A percentile compares a stretch with the other conserved stretches of the same genome.
These are phyloP conservation scores for Solanum hybrid DNA, from an alignment of 305 asterid species.

Conservation along the genomic window DNA sequence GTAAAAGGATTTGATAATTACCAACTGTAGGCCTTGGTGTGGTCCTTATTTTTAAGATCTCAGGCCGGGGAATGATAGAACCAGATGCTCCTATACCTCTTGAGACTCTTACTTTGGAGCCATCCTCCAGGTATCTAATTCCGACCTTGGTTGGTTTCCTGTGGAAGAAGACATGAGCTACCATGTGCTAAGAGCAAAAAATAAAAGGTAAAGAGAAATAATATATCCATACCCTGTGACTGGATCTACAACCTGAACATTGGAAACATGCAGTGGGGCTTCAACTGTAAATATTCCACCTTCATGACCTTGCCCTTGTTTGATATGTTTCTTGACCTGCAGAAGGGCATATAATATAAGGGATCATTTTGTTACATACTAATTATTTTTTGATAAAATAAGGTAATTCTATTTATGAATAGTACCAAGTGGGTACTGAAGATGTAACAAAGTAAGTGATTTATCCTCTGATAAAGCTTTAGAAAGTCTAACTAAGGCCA, in stretches of 20 bases:
- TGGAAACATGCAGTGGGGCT: slow-evolving; percentile 87
- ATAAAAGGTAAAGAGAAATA: background rate
- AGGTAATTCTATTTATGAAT: background rate
- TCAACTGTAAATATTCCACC: slow-evolving; percentile 94
- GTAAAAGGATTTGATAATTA: slow-evolving; percentile 22
- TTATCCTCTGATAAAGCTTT: background rate
- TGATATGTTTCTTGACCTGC: slow-evolving; percentile 93
- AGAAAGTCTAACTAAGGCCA: background rate
- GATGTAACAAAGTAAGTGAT: background rate
- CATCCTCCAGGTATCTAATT: slow-evolving; percentile 68
- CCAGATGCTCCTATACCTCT: slow-evolving; percentile 86
- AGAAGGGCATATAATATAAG: background rate
- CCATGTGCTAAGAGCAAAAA: background rate
- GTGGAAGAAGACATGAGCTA: slow-evolving; percentile 20
- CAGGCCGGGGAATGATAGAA: slow-evolving; percentile 81
- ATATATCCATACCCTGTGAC: slow-evolving; percentile 57
- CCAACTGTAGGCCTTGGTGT: slow-evolving; percentile 82
- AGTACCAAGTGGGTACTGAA: background rate
- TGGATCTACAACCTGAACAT: slow-evolving; percentile 83
- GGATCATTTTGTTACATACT: background rate
- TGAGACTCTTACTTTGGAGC: slow-evolving; percentile 71
- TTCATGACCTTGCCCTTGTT: slow-evolving; percentile 95
- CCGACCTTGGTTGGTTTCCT: slow-evolving; percentile 90
- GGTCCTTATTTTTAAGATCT: slow-evolving; percentile 66
- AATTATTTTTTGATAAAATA: background rate